Base-by-base conservation (phyloP, 768 basidiomycete genomes). In the Boletus eberwhitei region DNA sequence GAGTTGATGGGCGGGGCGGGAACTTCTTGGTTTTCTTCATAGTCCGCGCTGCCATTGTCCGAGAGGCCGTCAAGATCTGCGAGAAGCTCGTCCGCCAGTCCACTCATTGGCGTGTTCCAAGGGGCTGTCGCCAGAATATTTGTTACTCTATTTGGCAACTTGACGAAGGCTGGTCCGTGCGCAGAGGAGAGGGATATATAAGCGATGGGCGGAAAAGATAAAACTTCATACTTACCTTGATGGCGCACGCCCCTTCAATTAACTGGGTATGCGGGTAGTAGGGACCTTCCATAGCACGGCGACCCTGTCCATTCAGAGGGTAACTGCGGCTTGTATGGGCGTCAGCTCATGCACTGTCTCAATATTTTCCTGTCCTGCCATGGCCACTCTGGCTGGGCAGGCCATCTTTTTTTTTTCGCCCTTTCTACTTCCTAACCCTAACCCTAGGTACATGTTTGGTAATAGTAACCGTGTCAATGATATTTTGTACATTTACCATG, bases 21-120 rank as follows among this genome's bases (percentile, higher is more conserved):
- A 17, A 66, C 53, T 4, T 73, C 65, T 7, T 73, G 55, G 7
- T 61, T 58, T 43, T 84, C 79, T 36, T 81, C 76, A 47, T 78
- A 73, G 16, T 83, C 70, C 3, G 76, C 78, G 26, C 75, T 81
- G 19, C 69, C 83, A 32, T 79, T 87, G 55, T 85, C 89, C 6
- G 89, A 91, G 52, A 92, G 80, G 45, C 85, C 91, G 43, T 95
- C 92, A 14, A 97, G 85, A 72, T 97, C 95, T 31, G 92, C 93
- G 16, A 97, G 77, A 17, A 98, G 86, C 68, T 96, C 93, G 73
- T 98, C 88, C 21, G 93, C 96, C 29, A 98, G 83, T 48, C 83
- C 83, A 65, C 85, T 85, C 89, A 92, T 92, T 38, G 41, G 51
- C 36, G 53, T 26, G 19, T 57, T 58, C 24, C 26, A 45, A 59